phyloP scores from a whole-genome alignment of 331 rosid genomes.

The Acacia pycnantha region DNA sequence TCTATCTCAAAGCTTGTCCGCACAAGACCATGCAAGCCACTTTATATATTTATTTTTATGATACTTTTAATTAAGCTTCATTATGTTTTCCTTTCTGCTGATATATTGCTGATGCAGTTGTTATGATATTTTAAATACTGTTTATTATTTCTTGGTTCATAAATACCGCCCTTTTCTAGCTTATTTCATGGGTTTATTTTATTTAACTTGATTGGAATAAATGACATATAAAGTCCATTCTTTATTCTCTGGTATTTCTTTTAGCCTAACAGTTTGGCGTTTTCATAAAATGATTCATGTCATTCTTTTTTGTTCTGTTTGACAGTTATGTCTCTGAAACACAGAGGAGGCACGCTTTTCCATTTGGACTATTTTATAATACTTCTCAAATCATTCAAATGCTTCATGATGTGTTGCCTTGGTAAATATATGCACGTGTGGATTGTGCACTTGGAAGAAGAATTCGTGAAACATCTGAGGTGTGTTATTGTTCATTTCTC shows the following conservation, averaged over 20 bases:
- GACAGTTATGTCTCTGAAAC: conserved; percentile 92
- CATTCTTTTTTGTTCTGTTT: conserved; percentile 25
- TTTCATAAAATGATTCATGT: conserved; percentile 14
- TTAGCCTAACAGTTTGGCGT: conserved; percentile 5
- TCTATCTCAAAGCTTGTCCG: conserved; percentile 3
- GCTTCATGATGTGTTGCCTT: conserved; percentile 84
- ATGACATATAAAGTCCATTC: neutral
- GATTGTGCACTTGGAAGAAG: conserved; percentile 80
- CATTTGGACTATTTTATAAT: conserved; percentile 94
- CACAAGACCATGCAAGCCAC: neutral
- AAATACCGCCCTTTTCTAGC: neutral
- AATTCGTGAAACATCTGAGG: conserved; percentile 91
- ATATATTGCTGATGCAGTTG: conserved; percentile 12
- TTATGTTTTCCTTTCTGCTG: neutral
- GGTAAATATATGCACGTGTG: conserved; percentile 96
- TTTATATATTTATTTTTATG: conserved; percentile 2
- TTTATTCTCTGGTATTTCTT: conserved; percentile 15
- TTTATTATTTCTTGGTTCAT: neutral
- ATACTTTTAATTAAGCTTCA: neutral
- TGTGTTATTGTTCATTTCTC: conserved; percentile 31
- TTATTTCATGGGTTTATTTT: conserved; percentile 11
- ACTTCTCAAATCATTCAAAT: conserved; percentile 81
- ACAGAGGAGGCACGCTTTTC: conserved; percentile 62
- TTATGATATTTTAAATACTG: conserved; percentile 6
- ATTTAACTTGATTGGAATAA: neutral